phyloP scores from a whole-genome alignment of 2,329 filamentous ascomycete species.

The Cladosporium cucumerinum region DNA sequence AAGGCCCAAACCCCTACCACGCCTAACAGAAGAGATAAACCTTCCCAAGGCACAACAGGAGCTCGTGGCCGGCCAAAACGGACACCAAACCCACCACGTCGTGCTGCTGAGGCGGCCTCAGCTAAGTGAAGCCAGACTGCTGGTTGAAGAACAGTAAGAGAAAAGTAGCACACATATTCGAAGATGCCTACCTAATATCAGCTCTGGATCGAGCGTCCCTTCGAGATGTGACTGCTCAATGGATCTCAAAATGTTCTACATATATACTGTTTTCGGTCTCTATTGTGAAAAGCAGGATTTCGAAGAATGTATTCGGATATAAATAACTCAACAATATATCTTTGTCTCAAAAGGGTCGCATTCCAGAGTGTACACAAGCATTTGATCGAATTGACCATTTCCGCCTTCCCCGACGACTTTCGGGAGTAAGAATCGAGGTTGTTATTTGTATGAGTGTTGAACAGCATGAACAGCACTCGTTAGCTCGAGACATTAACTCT shows the following conservation, averaged over 20 bases:
- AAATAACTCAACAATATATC: background rate
- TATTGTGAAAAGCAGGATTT: background rate
- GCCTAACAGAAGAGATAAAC: too few species aligned
- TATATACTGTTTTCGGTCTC: background rate
- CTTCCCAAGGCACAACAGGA: background rate
- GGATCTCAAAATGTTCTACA: background rate
- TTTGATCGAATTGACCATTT: too few species aligned
- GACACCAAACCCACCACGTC: background rate
- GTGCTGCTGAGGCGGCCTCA: background rate
- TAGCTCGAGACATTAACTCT: background rate
- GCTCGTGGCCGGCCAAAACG: background rate
- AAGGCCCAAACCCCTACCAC: background rate
- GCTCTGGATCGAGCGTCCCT: background rate
- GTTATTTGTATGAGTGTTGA: background rate
- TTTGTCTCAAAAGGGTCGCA: background rate
- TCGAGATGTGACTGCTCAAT: background rate
- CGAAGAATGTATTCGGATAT: background rate
- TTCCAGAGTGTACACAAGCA: too few species aligned
- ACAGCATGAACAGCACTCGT: background rate
- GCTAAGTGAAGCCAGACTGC: background rate
- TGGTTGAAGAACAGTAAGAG: background rate
- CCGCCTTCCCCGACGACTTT: too few species aligned
- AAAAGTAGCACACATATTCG: background rate
- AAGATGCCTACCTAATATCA: background rate
- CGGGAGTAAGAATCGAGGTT: too few species aligned